Evolutionary conservation across 345 rosid genomes (phyloP).

Genomic region (Punica granatum): DNA sequence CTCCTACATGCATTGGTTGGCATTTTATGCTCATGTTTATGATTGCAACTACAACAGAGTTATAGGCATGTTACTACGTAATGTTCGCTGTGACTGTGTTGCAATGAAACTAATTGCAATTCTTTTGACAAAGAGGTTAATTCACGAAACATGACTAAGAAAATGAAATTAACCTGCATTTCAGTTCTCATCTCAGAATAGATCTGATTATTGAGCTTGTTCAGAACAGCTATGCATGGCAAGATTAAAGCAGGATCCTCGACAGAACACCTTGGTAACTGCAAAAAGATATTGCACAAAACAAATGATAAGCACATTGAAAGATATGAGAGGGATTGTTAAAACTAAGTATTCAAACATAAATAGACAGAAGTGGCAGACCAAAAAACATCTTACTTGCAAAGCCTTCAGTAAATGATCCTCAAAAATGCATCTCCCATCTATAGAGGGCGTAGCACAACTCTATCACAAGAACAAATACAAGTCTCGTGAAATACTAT

Average conservation of each 20-base stretch:
- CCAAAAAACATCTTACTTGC: conserved; percentile 45
- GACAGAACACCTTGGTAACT: conserved; percentile 46
- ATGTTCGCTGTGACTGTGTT: too few species aligned
- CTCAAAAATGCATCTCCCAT: conserved; percentile 28
- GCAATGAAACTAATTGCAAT: too few species aligned
- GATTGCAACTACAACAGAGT: too few species aligned
- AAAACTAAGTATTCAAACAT: neutral
- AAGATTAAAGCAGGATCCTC: conserved; percentile 48
- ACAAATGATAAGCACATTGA: neutral
- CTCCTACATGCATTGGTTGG: neutral
- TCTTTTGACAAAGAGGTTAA: neutral
- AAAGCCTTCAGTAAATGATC: conserved; percentile 50
- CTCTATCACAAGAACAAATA: conserved; percentile 38
- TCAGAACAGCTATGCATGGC: conserved; percentile 63
- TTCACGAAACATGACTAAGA: neutral
- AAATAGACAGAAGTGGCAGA: conserved; percentile 3
- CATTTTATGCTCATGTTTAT: neutral
- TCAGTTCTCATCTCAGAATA: conserved; percentile 42
- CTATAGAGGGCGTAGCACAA: conserved; percentile 37
- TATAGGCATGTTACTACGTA: too few species aligned
- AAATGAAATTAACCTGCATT: conserved; percentile 49
- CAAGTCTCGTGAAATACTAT: conserved; percentile 14
- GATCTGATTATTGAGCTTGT: conserved; percentile 43
- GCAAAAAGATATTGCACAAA: conserved; percentile 20
- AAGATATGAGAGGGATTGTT: neutral